Percentiles rank a stretch among this genome's conserved stretches.
phyloP scores from a whole-genome alignment of 1,284 basidiomycete genomes.

The Leccinum huronense region DNA sequence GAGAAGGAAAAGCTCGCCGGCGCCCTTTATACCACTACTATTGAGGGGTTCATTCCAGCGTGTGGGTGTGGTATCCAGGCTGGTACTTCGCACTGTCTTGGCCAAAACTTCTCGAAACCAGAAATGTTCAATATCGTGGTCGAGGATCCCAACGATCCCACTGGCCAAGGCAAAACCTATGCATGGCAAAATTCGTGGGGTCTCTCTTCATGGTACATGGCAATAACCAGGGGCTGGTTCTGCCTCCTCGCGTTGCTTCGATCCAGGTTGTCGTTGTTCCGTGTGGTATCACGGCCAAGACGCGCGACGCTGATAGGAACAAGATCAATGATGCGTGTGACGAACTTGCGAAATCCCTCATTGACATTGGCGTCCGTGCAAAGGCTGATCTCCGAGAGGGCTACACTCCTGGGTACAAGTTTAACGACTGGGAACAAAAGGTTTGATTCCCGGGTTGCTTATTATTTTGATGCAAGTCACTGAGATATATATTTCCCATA shows the following conservation, averaged over 20 bases:
- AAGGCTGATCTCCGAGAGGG: conserved; percentile 95
- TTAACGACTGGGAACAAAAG: conserved; percentile 99
- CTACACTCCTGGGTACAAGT: conserved; percentile 98
- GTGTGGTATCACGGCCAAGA: conserved; percentile 86
- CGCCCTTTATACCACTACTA: conserved; percentile 96
- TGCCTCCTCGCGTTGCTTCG: conserved; percentile 93
- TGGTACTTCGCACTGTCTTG: conserved; percentile 96
- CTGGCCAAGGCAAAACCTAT: conserved; percentile 67
- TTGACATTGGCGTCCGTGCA: conserved; percentile 76
- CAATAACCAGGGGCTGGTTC: conserved; percentile 95
- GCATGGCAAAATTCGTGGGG: conserved; percentile 99
- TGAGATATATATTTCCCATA: conserved; percentile 32
- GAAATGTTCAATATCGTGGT: conserved; percentile 99
- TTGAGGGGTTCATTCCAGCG: conserved; percentile 97
- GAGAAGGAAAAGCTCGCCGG: conserved; percentile 99
- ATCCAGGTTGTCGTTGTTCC: conserved; percentile 93
- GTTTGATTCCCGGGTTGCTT: conserved; percentile 38
- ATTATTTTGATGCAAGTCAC: not conserved
- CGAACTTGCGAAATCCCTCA: conserved; percentile 69
- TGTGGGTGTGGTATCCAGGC: conserved; percentile 98
- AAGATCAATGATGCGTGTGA: conserved; percentile 79
- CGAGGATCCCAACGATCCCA: conserved; percentile 83
- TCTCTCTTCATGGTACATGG: conserved; percentile 97
- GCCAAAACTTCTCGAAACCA: conserved; percentile 95
- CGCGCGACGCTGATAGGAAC: conserved; percentile 67